phyloP scores from a whole-genome alignment of 2,329 filamentous ascomycete species.

The Aspergillus sp. region DNA sequence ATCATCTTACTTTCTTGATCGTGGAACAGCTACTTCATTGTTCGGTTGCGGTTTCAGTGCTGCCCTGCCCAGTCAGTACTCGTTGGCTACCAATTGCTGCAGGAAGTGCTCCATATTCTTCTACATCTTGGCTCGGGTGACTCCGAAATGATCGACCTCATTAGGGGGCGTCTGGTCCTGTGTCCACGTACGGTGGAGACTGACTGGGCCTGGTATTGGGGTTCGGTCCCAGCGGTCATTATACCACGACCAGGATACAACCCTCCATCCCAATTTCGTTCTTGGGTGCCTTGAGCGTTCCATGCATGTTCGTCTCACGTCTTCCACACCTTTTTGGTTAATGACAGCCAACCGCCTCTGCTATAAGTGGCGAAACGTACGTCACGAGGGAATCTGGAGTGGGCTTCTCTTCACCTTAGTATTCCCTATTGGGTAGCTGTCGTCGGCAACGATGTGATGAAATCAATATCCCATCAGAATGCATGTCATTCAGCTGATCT shows the following conservation, averaged over 20 bases:
- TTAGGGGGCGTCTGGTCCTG: neutral
- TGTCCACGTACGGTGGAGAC: neutral
- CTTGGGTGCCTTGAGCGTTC: slow-evolving; percentile 3
- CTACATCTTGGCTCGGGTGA: too few species aligned
- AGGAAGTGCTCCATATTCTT: too few species aligned
- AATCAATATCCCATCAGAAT: slow-evolving; percentile 12
- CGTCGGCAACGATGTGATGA: slow-evolving; percentile 13
- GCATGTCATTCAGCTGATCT: slow-evolving; percentile 36
- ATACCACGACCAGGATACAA: slow-evolving; percentile 3
- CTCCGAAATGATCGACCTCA: too few species aligned
- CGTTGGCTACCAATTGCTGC: too few species aligned
- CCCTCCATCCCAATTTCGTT: neutral
- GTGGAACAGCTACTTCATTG: neutral
- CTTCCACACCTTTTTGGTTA: slow-evolving; percentile 22
- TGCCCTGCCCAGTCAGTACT: too few species aligned
- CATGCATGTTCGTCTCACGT: slow-evolving; percentile 9
- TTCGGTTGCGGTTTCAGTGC: too few species aligned
- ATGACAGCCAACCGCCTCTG: slow-evolving; percentile 19
- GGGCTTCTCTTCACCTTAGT: slow-evolving; percentile 15
- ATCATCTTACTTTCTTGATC: slow-evolving; percentile 8
- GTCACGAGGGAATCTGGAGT: slow-evolving; percentile 25
- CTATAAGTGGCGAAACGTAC: slow-evolving; percentile 23
- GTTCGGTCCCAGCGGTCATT: slow-evolving; percentile 10
- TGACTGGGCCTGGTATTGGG: slow-evolving; percentile 6
- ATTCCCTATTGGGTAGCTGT: slow-evolving; percentile 2